Evolutionary conservation across 768 basidiomycete species (phyloP).

Genomic region (Boletus vermiculosoides): DNA sequence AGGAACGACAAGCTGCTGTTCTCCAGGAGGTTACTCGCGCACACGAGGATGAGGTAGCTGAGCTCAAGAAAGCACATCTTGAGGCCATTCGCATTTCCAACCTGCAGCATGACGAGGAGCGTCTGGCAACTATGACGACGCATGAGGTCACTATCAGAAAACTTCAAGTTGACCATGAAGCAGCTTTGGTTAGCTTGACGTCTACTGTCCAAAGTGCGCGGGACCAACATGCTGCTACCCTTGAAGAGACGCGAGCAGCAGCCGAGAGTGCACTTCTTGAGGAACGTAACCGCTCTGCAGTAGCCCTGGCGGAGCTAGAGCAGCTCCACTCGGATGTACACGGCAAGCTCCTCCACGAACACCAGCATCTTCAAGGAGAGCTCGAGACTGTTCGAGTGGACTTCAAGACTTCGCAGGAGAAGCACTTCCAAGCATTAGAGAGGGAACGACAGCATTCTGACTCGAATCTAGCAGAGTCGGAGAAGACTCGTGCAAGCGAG

Average conservation of each 20-base stretch:
- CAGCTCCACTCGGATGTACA: constrained; percentile 48
- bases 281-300: constrained; percentile 47
- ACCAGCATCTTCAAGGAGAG: constrained; percentile 45
- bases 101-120: constrained; percentile 37
- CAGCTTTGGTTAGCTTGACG: constrained; percentile 42
- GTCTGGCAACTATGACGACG: constrained; percentile 33
- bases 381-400: constrained; percentile 56
- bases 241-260: constrained; percentile 38
- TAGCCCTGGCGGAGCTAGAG: constrained; percentile 50
- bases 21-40: constrained; percentile 54
- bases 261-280: constrained; percentile 38
- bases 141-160: constrained; percentile 44
- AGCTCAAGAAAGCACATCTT: constrained; percentile 49
- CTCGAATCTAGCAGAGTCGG: constrained; percentile 18
- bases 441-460: constrained; percentile 29
- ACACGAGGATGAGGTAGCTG: constrained; percentile 55
- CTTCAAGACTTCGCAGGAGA: constrained; percentile 27
- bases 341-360: constrained; percentile 38
- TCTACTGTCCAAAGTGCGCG: constrained; percentile 39
- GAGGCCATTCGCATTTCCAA: constrained; percentile 34
- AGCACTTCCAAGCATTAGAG: constrained; percentile 21
- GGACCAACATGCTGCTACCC: constrained; percentile 33
- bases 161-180: constrained; percentile 49
- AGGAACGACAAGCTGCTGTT: constrained; percentile 54
- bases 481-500: constrained; percentile 22